Conservation (phyloP, 2,329 filamentous ascomycete genomes). For the Achaetomium macrosporum region DNA sequence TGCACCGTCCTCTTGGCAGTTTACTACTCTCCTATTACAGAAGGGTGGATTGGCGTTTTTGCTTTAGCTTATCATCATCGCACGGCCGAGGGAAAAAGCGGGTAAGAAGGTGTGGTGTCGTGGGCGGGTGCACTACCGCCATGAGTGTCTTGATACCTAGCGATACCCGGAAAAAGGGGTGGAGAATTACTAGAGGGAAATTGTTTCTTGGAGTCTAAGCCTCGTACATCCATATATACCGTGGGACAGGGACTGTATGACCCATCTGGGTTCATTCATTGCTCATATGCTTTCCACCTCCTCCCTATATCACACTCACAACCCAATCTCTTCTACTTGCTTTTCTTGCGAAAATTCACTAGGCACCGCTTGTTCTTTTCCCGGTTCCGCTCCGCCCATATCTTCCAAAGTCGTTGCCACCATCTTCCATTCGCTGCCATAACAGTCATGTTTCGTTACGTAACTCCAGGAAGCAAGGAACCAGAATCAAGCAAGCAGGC, state of each 20-base stretch:
- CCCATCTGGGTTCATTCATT: too few species aligned
- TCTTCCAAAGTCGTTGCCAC: too few species aligned
- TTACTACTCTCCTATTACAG: constrained; percentile 1
- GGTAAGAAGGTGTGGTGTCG: background rate
- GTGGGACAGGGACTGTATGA: background rate
- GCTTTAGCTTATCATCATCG: constrained; percentile 4
- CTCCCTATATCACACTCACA: background rate
- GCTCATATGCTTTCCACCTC: too few species aligned
- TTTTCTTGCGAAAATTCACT: background rate
- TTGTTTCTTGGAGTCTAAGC: background rate
- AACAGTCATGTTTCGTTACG: too few species aligned
- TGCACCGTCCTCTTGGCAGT: background rate
- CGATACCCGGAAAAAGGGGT: constrained; percentile 12
- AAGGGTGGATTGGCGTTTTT: constrained; percentile 13
- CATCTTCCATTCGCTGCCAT: too few species aligned
- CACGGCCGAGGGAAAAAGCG: background rate
- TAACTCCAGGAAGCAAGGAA: too few species aligned
- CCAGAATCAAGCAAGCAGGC: too few species aligned
- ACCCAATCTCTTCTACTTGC: background rate
- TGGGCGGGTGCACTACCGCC: background rate
- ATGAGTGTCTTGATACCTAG: constrained; percentile 10
- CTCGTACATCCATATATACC: background rate
- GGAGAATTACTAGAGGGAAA: background rate
- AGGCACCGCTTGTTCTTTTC: too few species aligned
- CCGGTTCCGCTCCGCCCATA: too few species aligned